Evolutionary conservation across 768 basidiomycete genomes (phyloP).

Genomic region (Boletus vermiculosoides): DNA sequence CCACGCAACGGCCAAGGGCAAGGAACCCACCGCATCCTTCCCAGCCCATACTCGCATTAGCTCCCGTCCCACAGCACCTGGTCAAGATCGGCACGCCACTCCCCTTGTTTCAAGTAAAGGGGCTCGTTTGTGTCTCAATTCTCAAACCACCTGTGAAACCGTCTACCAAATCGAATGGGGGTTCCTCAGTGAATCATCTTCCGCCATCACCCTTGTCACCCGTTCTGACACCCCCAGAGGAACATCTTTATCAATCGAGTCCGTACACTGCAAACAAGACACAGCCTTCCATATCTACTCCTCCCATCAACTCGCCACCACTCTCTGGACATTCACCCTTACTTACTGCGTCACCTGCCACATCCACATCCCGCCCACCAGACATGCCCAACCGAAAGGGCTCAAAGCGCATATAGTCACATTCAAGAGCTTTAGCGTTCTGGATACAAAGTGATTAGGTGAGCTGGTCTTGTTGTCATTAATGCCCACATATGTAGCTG

Average conservation of each 20-base stretch:
- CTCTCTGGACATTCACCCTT: constrained; percentile 24
- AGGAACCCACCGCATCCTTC: constrained; percentile 32
- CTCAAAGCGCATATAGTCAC: constrained; percentile 80
- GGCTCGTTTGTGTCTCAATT: constrained; percentile 47
- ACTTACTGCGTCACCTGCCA: constrained; percentile 16
- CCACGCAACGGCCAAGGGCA: constrained; percentile 37
- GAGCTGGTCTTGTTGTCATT: too few relatives aligned
- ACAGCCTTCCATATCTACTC: constrained; percentile 16
- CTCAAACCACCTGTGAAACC: constrained; percentile 43
- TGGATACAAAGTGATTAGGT: too few relatives aligned
- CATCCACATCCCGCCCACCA: constrained; percentile 25
- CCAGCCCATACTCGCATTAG: constrained; percentile 29
- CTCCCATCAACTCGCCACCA: constrained; percentile 20
- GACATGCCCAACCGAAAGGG: constrained; percentile 66
- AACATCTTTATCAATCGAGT: constrained; percentile 27
- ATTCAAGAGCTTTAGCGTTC: constrained; percentile 73
- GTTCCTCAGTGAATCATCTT: constrained; percentile 20
- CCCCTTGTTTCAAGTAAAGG: constrained; percentile 48
- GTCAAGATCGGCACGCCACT: constrained; percentile 16
- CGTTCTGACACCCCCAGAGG: constrained; percentile 35
- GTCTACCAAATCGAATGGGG: constrained; percentile 18
- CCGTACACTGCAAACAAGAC: constrained; percentile 26
- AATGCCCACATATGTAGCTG: too few relatives aligned
- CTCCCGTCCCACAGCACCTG: constrained; percentile 21
- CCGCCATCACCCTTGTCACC: constrained; percentile 36